These are phyloP conservation scores for Cucumis sativus DNA, from an alignment of 306 rosid genomes.

Conservation along the genomic window Cucumber_9930_V3 NC_026661.2:10279501-10280000, in stretches of 20 bases:
- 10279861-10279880: too few species aligned
- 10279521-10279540: conserved; percentile 3
- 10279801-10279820: too few species aligned
- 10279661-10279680: conserved; percentile 15
- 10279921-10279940: too few species aligned
- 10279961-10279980: too few species aligned
- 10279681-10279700: conserved; percentile 5
- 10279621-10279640: conserved; percentile 4
- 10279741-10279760: neutral
- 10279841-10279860: too few species aligned
- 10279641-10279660: conserved; percentile 19
- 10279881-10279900: too few species aligned
- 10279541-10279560: neutral
- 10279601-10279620: conserved; percentile 12
- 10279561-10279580: conserved; percentile 11
- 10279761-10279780: too few species aligned
- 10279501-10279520: conserved; percentile 14
- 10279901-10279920: too few species aligned
- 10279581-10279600: conserved; percentile 9
- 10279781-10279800: too few species aligned
- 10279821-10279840: too few species aligned
- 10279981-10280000: too few species aligned
- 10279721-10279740: neutral
- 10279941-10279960: too few species aligned
- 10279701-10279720: conserved; percentile 5